A percentile compares a stretch with the other conserved stretches of the same genome.
Evolutionary conservation across 148 eudicot species (phyloP).

Genomic region (Vaccinium vitisidaea): DNA sequence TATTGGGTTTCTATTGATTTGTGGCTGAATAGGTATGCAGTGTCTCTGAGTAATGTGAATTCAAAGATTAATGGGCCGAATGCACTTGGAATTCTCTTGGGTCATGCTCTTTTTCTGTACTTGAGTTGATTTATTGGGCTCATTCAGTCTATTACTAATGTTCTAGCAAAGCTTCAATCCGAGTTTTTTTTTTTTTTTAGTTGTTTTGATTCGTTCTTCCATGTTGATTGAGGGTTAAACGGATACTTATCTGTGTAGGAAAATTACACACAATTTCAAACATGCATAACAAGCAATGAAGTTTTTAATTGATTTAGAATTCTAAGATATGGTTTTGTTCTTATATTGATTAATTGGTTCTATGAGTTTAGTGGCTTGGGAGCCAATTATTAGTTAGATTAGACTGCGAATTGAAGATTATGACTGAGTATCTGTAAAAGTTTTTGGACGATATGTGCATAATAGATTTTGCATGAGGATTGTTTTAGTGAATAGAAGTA

Average conservation of each 20-base stretch:
- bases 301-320: neutral
- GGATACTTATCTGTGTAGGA: neutral
- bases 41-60: neutral
- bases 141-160: neutral
- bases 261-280: neutral
- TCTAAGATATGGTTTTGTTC: neutral
- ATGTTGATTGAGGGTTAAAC: neutral
- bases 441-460: no score
- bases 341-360: neutral
- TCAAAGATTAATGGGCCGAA: neutral
- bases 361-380: neutral
- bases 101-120: neutral
- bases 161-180: neutral
- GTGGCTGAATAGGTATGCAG: conserved; percentile 1
- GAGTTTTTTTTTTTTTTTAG: neutral
- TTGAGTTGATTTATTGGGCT: neutral
- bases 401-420: no score
- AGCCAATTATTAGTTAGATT: neutral
- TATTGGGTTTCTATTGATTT: neutral
- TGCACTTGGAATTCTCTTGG: neutral
- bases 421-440: no score
- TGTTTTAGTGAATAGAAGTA: no score
- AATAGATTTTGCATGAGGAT: no score
- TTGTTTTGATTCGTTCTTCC: neutral
- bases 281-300: neutral